Conservation (phyloP, 331 rosid species). For the Rhamnella rubrinervis region DNA sequence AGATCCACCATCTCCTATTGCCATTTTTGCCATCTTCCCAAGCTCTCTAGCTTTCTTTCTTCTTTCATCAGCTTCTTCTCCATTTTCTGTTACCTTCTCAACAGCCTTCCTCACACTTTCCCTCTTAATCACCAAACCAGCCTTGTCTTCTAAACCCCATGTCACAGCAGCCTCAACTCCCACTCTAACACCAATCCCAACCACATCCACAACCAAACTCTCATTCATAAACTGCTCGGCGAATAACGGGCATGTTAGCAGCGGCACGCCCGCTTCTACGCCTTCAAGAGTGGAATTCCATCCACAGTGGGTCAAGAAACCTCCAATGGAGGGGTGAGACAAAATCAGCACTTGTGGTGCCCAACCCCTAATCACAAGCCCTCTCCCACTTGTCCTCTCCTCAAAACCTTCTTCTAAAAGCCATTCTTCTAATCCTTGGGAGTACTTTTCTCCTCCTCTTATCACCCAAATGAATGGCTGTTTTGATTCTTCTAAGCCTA, state of each 20-base stretch:
- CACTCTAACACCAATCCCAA: slow-evolving; percentile 22
- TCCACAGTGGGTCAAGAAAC: slow-evolving; percentile 37
- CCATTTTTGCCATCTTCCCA: slow-evolving; percentile 26
- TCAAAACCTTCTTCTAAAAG: slow-evolving; percentile 22
- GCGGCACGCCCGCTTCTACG: slow-evolving; percentile 20
- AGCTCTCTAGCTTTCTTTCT: slow-evolving; percentile 16
- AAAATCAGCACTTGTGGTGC: slow-evolving; percentile 35
- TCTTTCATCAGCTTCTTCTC: slow-evolving; percentile 16
- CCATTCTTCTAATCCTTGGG: slow-evolving; percentile 29
- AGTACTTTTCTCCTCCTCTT: not conserved
- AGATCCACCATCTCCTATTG: slow-evolving; percentile 33
- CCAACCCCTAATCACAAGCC: slow-evolving; percentile 38
- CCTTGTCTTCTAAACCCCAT: slow-evolving; percentile 26
- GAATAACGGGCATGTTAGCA: slow-evolving; percentile 35
- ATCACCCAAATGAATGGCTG: slow-evolving; percentile 17
- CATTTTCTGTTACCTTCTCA: slow-evolving; percentile 17
- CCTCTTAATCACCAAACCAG: slow-evolving; percentile 17
- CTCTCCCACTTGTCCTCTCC: slow-evolving; percentile 19
- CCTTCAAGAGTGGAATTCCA: slow-evolving; percentile 42
- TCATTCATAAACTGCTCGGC: slow-evolving; percentile 32
- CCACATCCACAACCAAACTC: slow-evolving; percentile 14
- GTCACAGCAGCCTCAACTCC: slow-evolving; percentile 10
- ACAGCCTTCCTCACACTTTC: slow-evolving; percentile 23
- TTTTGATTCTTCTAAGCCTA: slow-evolving; percentile 12
- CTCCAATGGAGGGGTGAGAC: slow-evolving; percentile 31